Conservation (phyloP, 179 eudicot genomes). For the Heliamphora pulchella region DNA sequence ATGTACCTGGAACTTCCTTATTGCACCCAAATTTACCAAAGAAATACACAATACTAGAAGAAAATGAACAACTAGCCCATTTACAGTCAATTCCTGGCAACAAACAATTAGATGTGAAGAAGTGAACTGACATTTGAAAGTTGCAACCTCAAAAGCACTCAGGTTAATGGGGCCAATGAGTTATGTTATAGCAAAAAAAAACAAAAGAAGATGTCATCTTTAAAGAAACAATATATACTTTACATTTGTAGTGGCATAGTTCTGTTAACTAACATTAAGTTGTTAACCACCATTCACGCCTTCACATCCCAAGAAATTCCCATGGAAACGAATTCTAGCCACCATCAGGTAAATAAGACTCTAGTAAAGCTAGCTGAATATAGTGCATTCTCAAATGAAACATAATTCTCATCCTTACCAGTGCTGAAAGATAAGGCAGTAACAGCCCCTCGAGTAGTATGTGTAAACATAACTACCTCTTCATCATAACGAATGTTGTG, state of each 20-base stretch:
- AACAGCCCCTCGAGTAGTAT: conserved; percentile 85
- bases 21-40: too few relatives aligned
- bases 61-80: too few relatives aligned
- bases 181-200: not conserved
- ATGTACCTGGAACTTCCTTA: not conserved
- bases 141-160: not conserved
- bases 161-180: not conserved
- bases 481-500: conserved; percentile 84
- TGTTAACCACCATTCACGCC: not conserved
- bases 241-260: not conserved
- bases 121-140: not conserved
- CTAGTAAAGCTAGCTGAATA: not conserved
- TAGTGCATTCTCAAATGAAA: conserved; percentile 4
- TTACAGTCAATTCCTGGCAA: not conserved
- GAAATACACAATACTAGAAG: too few relatives aligned
- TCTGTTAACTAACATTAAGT: not conserved
- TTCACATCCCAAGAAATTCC: not conserved
- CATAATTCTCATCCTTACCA: conserved; percentile 36
- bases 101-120: not conserved
- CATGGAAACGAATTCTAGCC: not conserved
- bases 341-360: not conserved
- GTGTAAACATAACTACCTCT: conserved; percentile 71
- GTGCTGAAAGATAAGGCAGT: conserved; percentile 91
- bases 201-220: too few relatives aligned
- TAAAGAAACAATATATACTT: not conserved